Evolutionary conservation across 2,329 filamentous ascomycete species (phyloP), one percentile per base, ranked within the genome.

Genomic region (Stagonosporopsis cucurbitacearum): DNA sequence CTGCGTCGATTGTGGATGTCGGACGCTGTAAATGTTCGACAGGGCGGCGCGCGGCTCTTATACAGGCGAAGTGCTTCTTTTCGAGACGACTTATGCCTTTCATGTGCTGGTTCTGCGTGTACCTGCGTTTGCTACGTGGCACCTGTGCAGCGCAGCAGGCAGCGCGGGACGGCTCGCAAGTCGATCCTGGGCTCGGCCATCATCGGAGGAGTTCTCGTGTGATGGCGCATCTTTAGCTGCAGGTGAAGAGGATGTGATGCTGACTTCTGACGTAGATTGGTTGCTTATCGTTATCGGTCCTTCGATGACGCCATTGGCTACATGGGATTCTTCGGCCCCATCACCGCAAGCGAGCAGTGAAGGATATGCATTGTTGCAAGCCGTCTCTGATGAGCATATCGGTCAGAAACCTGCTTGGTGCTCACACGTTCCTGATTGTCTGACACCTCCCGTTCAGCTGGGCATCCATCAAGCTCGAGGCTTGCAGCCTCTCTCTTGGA

Each of bases 61-160:
- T 72, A 68, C 58, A 57, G 52, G 43, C 47, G 52, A 49, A 58
- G 50, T 53, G 28, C 53, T 53, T 51, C 39, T 42, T 56, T 65
- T 63, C 54, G 58, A 64, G 59, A 65, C 60, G 57, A 32, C 62
- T 66, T 28, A 60, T 69, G 64, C 65, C 58, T 51, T 59, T 63
- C 59, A 51, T 56, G 66, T 65, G 66, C 70, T 59, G 61, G 60
- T 62, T 63, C 61, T 58, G 58, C 58, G 65, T 62, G 67, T 70
- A 68, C 69, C 69, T 70, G 68, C 66, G 63, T 67, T 63, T 71
- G 69, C 68, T 68, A 73, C 71, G 71, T 74, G 71, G 71, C 71
- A 73, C 70, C 70, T 72, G 63, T 71, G 60, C 67, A 70, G 66
- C 69, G 63, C 67, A 71, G 63, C 67, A 71, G 65, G 49, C 48